These are phyloP conservation scores for Halocafeteria seosinensis DNA, from an alignment of 108 stramenopile genomes.

Conservation along the genomic window DNA sequence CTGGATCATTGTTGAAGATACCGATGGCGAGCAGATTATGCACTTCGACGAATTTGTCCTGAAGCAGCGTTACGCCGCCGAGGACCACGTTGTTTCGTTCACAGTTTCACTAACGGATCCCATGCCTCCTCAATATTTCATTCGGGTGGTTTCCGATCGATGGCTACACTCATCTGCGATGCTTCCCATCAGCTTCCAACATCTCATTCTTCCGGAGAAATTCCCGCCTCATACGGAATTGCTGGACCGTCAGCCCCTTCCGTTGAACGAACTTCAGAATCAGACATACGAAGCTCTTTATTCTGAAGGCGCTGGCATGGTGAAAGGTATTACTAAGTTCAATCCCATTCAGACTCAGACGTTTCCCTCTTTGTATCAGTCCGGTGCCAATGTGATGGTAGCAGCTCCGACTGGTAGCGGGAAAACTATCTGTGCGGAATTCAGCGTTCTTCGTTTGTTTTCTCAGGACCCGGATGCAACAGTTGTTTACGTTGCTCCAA, in stretches of 20 bases:
- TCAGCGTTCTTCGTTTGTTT: conserved; percentile 81
- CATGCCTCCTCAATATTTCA: conserved; percentile 83
- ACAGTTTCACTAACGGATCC: conserved; percentile 83
- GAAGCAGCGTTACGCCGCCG: conserved; percentile 47
- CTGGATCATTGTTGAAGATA: conserved; percentile 85
- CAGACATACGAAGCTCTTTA: conserved; percentile 5
- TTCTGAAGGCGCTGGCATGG: conserved; percentile 15
- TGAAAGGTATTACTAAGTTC: conserved; percentile 47
- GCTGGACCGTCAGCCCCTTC: conserved; percentile 80
- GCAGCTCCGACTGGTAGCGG: conserved; percentile 86
- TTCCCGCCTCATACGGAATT: conserved; percentile 84
- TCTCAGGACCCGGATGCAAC: conserved; percentile 36
- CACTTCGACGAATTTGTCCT: conserved; percentile 79
- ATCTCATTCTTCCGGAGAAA: conserved; percentile 82
- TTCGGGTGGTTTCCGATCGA: conserved; percentile 74
- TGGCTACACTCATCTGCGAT: conserved; percentile 81
- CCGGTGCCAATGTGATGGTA: conserved; percentile 66
- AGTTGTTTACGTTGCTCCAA: conserved; percentile 77
- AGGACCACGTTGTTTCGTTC: conserved; percentile 71
- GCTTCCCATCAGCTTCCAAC: conserved; percentile 78
- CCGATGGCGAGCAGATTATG: conserved; percentile 74
- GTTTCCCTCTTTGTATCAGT: conserved; percentile 77
- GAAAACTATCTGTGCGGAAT: conserved; percentile 67
- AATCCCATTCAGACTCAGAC: conserved; percentile 95
- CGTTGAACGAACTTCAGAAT: conserved; percentile 58